Base-by-base conservation (phyloP, 2,329 filamentous ascomycete genomes). In the Penicillium sp. region DNA sequence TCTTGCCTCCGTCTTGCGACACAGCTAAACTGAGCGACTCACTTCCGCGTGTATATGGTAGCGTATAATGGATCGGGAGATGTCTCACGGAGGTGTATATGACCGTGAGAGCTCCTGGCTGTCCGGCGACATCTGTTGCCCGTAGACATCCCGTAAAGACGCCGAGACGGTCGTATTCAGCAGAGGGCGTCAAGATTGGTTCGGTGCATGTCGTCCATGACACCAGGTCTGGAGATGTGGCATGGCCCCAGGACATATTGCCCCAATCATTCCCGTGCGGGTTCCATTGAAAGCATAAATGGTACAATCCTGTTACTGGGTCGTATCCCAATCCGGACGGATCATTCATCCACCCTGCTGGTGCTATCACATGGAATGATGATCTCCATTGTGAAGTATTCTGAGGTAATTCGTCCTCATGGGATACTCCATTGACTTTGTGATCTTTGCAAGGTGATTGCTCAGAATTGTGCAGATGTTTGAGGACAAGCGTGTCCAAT, bases 201-300 rank as follows among this genome's bases (percentile, higher is more conserved):
- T 55, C 50, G 4, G 58, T 39, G 2, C 52, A 59, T 29, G 61
- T 54, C 8, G 61, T 60, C 71, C 71, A 75, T 5, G 62, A 62
- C 7, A 73, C 55, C 22, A 75, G 53, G 52, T 74, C 67, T 3
- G 37, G 48, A 3, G 69, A 72, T 4, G 61, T 66, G 10, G 69
- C 63, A 48, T 67, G 61, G 5, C 70, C 69, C 72, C 72, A 75
- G 4, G 66, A 64, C 9, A 73, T 68, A 35, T 72, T 65, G 8
- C 68, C 71, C 68, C 70, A 72, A 32, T 70, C 66, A 26, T 70
- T 68, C 7, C 64, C 65, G 26, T 64, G 61, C 0, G 69, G 70
- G 52, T 73, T 74, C 64, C 70, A 73, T 59, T 75, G 72, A 43
- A 69, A 74, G 17, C 63, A 66, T 2, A 73, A 19, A 48, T 74